A percentile compares a stretch with the other conserved stretches of the same genome.
Conservation (phyloP, 306 rosid species). For the Cucurbita maxima region DNA sequence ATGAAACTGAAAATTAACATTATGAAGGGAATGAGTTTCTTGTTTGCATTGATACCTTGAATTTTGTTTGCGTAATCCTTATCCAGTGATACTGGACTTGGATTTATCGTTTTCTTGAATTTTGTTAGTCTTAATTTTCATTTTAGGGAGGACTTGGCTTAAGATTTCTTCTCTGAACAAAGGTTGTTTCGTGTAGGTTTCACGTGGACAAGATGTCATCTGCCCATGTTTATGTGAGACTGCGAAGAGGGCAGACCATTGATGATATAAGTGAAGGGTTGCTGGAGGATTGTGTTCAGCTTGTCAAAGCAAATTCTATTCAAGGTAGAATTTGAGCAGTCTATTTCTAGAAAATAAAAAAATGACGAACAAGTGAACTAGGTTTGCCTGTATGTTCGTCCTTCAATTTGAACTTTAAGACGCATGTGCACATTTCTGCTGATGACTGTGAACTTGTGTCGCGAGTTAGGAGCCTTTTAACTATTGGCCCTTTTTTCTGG, state of each 20-base stretch:
- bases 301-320: slow-evolving; percentile 96
- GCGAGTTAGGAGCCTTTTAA: not conserved
- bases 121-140: not conserved
- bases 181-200: slow-evolving; percentile 41
- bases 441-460: not conserved
- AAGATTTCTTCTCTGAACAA: not conserved
- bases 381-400: not conserved
- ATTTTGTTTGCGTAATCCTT: not conserved
- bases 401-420: not conserved
- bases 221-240: slow-evolving; percentile 87
- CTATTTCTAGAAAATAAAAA: not conserved
- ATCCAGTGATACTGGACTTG: not conserved
- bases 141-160: not conserved
- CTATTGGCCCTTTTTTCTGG: not conserved
- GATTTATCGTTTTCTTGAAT: not conserved
- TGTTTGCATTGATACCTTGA: not conserved
- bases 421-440: not conserved
- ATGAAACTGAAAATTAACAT: not conserved
- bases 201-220: slow-evolving; percentile 98
- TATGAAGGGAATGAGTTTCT: not conserved
- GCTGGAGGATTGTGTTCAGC: slow-evolving; percentile 92
- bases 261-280: slow-evolving; percentile 76
- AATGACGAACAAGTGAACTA: not conserved
- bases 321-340: slow-evolving; percentile 40
- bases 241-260: slow-evolving; percentile 80